Conservation (phyloP, 345 rosid species). For the Durio zibethinus region DNA sequence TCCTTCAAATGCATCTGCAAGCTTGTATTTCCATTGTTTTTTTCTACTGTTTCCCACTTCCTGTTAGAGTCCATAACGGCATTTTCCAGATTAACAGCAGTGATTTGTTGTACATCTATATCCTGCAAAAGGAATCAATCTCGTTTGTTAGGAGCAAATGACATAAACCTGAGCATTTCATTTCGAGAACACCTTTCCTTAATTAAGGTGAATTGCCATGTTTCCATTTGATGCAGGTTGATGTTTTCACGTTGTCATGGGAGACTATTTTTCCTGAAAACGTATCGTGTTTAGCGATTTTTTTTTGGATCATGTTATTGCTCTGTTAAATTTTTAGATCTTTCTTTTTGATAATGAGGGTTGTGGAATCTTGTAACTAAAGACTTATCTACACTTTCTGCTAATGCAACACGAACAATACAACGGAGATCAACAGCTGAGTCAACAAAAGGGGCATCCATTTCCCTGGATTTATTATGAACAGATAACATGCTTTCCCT, state of each 20-base stretch:
- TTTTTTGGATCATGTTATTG: background rate
- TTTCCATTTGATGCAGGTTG: background rate
- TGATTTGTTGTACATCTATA: background rate
- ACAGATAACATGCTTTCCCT: background rate
- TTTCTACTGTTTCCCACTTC: background rate
- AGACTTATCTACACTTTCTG: background rate
- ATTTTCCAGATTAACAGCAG: slow-evolving; percentile 1
- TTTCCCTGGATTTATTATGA: background rate
- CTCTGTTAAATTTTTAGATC: background rate
- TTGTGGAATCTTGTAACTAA: background rate
- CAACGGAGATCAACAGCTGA: background rate
- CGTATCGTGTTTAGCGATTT: background rate
- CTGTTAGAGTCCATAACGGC: background rate
- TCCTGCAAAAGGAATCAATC: slow-evolving; percentile 6
- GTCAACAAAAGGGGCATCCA: background rate
- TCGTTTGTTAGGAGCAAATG: background rate
- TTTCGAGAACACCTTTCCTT: background rate
- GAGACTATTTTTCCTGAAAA: background rate
- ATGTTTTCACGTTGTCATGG: background rate
- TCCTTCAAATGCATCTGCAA: background rate
- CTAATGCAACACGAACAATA: background rate
- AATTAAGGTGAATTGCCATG: background rate
- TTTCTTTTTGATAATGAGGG: background rate
- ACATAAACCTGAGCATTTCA: background rate
- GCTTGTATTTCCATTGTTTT: background rate